Evolutionary conservation across 1,284 basidiomycete genomes (phyloP), one percentile per base, ranked within the genome.

Genomic region (Peniophora sp.): DNA sequence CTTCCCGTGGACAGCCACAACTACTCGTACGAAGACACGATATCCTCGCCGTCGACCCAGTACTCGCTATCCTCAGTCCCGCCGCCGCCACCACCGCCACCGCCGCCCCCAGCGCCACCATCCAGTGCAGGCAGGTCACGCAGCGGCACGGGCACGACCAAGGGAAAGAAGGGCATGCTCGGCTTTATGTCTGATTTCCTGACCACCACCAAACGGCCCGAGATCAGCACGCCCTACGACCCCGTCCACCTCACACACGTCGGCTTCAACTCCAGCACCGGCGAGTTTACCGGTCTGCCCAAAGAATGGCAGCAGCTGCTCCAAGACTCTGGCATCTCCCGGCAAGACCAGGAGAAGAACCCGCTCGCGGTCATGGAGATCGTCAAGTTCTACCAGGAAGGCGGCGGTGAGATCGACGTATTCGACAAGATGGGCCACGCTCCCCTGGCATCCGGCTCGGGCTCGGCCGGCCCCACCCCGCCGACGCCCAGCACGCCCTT

Each of bases 161-260:
- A 85, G 65, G 69, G 76, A 34, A 88, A 87, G 74, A 87, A 85
- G 67, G 81, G 84, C 56, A 79, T 90, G 64, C 70, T 89, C 46
- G 79, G 81, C 34, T 85, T 88, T 68, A 84, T 90, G 77, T 77
- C 80, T 42, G 90, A 92, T 58, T 82, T 95, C 57, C 82, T 95
- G 63, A 84, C 80, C 55, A 76, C 79, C 46, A 78, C 81, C 52
- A 94, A 92, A 72, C 81, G 90, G 41, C 86, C 87, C 17, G 93
- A 97, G 69, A 99, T 99, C 72, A 95, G 91, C 58, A 97, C 93
- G 2, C 96, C 93, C 1, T 99, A 97, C 67, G 97, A 99, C 68
- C 97, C 97, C n/a, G 95, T 99, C 37, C 97, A 99, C 72, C 85
- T 99, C 58, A 99, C 96, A 0, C 97, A 99, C 64, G 97, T 99